Evolutionary conservation across 352 stramenopile genomes (phyloP).

Genomic region (Plasmopara muralis): DNA sequence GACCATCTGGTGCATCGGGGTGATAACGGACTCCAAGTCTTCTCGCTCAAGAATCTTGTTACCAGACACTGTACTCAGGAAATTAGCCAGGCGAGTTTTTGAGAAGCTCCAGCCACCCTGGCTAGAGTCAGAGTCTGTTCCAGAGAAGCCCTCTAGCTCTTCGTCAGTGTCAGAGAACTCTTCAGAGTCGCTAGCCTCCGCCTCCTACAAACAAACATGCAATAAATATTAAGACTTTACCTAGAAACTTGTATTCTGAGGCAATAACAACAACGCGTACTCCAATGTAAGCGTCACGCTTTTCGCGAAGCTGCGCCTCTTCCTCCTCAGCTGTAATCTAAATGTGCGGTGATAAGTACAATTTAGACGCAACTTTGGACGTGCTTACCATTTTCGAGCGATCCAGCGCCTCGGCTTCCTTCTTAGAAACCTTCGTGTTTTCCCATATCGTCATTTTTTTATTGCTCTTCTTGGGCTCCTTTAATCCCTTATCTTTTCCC

Average conservation of each 20-base stretch:
- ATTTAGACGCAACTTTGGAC: background rate
- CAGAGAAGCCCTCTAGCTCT: conserved; percentile 58
- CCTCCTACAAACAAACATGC: conserved; percentile 30
- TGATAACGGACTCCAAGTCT: conserved; percentile 90
- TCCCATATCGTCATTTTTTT: conserved; percentile 87
- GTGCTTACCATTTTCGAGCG: conserved; percentile 53
- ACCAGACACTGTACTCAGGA: conserved; percentile 76
- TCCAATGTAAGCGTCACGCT: conserved; percentile 78
- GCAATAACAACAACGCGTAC: conserved; percentile 28
- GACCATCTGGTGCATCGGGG: conserved; percentile 91
- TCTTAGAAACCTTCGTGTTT: conserved; percentile 78
- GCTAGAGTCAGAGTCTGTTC: conserved; percentile 58
- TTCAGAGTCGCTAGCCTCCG: conserved; percentile 61
- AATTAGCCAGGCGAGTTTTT: conserved; percentile 73
- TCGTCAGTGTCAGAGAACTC: conserved; percentile 64
- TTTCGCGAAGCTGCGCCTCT: conserved; percentile 56
- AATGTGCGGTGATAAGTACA: background rate
- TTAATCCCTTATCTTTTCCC: conserved; percentile 43
- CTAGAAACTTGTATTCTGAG: background rate
- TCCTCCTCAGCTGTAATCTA: conserved; percentile 67
- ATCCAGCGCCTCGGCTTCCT: conserved; percentile 71
- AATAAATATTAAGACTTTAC: background rate
- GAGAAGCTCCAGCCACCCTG: conserved; percentile 71
- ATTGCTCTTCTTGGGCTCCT: conserved; percentile 51
- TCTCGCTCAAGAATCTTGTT: conserved; percentile 91